These are phyloP conservation scores for Paraurostyla sp. DNA, from an alignment of 73 alveolate genomes.

Conservation along the genomic window DNA sequence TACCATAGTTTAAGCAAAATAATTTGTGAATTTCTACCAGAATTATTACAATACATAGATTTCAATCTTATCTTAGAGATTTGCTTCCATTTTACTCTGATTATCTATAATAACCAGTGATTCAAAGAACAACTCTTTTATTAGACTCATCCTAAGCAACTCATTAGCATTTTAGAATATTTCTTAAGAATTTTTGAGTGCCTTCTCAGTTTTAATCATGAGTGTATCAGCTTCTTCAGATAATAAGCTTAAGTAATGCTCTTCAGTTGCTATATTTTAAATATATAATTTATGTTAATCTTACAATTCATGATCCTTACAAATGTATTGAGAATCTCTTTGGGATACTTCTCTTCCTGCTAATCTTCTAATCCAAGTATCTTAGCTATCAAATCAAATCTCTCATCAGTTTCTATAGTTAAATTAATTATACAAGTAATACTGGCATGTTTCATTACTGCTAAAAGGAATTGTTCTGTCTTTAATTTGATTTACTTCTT, in stretches of 20 bases:
- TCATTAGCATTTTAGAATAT: slow-evolving; percentile 19
- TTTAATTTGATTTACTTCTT: slow-evolving; percentile 10
- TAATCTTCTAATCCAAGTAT: slow-evolving; percentile 1
- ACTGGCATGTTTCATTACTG: slow-evolving; percentile 10
- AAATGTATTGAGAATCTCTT: slow-evolving; percentile 28
- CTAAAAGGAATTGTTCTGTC: slow-evolving; percentile 16
- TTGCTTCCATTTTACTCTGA: slow-evolving; percentile 17
- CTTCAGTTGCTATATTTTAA: slow-evolving; percentile 7
- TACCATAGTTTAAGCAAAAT: not conserved
- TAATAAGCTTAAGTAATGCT: not conserved
- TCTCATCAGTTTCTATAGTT: slow-evolving; percentile 29
- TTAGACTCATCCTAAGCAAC: not conserved
- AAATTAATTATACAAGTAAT: not conserved
- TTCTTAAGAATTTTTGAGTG: not conserved
- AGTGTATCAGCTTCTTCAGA: slow-evolving; percentile 24
- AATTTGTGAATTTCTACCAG: slow-evolving; percentile 5
- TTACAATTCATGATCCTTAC: slow-evolving; percentile 27
- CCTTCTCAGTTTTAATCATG: slow-evolving; percentile 5
- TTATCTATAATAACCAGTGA: not conserved
- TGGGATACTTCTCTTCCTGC: slow-evolving; percentile 8
- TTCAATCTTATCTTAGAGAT: not conserved
- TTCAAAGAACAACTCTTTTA: slow-evolving; percentile 1
- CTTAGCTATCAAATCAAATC: slow-evolving; percentile 40
- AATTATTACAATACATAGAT: not conserved
- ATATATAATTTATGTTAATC: not conserved